These are phyloP conservation scores for Alternaria viburni DNA, from an alignment of 2,329 filamentous ascomycete species.

Conservation along the genomic window DNA sequence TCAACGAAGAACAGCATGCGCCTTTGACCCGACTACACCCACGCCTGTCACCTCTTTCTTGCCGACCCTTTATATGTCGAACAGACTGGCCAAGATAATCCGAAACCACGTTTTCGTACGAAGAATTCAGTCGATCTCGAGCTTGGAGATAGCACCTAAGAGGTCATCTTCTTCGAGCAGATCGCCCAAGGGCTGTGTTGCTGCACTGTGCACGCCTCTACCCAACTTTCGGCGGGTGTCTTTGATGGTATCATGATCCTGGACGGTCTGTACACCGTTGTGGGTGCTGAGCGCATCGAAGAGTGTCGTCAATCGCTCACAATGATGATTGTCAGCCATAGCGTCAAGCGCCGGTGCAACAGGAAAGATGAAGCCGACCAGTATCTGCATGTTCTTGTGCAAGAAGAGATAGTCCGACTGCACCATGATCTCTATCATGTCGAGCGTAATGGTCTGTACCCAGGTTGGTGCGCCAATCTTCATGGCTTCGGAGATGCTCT, in stretches of 20 bases:
- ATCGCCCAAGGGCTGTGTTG: not conserved
- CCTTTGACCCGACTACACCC: not conserved
- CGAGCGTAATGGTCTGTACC: not conserved
- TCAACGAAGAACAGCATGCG: not conserved
- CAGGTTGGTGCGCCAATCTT: not conserved
- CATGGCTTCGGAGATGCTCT: not conserved
- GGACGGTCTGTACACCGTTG: not conserved
- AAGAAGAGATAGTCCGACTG: not conserved
- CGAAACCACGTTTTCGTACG: too few species aligned
- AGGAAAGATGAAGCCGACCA: not conserved
- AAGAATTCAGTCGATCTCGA: too few species aligned
- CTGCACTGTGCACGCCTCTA: not conserved
- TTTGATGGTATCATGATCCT: not conserved
- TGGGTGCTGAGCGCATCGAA: not conserved
- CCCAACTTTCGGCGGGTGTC: not conserved
- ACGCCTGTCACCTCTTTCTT: too few species aligned
- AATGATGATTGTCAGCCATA: not conserved
- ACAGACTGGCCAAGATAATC: too few species aligned
- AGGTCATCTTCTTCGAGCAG: too few species aligned
- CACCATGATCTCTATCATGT: not conserved
- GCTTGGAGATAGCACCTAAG: too few species aligned
- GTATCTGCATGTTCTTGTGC: not conserved
- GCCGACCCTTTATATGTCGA: too few species aligned
- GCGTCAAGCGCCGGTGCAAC: not conserved
- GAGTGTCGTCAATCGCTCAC: not conserved